Percentiles rank a stretch among this genome's conserved stretches.
These are phyloP conservation scores for Tetrahymena thermophila DNA, from an alignment of 73 alveolate genomes.

Conservation along the genomic window DNA sequence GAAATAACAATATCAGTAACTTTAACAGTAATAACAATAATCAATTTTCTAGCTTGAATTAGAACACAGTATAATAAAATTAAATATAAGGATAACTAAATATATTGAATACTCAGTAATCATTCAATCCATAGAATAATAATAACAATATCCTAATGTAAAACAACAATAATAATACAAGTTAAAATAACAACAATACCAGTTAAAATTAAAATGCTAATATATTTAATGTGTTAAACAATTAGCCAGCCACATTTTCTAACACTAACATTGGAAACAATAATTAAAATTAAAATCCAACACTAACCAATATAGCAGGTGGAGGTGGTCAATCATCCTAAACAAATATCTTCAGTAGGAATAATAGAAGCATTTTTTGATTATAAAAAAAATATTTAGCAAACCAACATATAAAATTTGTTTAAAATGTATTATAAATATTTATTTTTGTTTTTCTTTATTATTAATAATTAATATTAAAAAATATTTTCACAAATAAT, in stretches of 20 bases:
- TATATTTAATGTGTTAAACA: too few species aligned
- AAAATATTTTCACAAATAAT: too few species aligned
- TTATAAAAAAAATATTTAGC: too few species aligned
- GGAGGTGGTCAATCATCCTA: neutral
- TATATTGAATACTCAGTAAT: neutral
- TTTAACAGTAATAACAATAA: neutral
- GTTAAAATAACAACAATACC: too few species aligned
- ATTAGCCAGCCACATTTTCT: neutral
- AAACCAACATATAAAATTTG: too few species aligned
- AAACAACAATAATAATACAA: too few species aligned
- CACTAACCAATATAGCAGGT: neutral
- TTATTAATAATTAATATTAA: too few species aligned
- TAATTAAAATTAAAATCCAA: too few species aligned
- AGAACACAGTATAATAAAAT: neutral
- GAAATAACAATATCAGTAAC: neutral
- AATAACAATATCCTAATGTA: neutral
- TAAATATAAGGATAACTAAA: neutral
- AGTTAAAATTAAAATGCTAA: neutral
- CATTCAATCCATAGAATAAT: neutral
- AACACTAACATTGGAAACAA: neutral
- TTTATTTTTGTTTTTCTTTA: too few species aligned
- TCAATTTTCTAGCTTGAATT: neutral
- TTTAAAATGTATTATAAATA: too few species aligned
- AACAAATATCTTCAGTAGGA: neutral
- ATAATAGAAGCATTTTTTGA: neutral